A percentile compares a stretch with the other conserved stretches of the same genome.
Evolutionary conservation across 768 basidiomycete species (phyloP).

Genomic region (Melanogaster broomeanus): DNA sequence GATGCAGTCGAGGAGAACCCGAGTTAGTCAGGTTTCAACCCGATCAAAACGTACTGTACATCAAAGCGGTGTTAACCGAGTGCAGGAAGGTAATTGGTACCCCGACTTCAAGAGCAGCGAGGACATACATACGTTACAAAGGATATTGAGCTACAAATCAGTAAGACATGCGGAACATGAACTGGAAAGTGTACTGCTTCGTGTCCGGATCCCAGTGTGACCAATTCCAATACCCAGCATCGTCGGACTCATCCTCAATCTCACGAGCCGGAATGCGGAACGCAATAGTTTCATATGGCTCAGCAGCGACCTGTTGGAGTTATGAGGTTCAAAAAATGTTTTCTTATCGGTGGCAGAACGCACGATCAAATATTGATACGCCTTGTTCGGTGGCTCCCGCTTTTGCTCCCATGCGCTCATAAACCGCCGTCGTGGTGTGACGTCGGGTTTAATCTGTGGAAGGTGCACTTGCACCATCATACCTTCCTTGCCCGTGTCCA

Average conservation of each 20-base stretch:
- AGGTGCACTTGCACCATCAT: slow-evolving; percentile 97
- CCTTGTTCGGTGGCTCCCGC: slow-evolving; percentile 91
- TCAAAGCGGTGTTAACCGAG: neutral
- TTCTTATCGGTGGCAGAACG: slow-evolving; percentile 34
- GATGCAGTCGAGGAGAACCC: too few relatives aligned
- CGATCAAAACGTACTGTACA: too few relatives aligned
- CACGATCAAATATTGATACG: slow-evolving; percentile 97
- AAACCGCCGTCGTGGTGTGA: slow-evolving; percentile 84
- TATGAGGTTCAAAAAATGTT: slow-evolving; percentile 36
- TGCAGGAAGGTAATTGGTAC: neutral
- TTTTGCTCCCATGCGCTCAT: slow-evolving; percentile 99
- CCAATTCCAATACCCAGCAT: slow-evolving; percentile 94
- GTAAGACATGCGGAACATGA: slow-evolving; percentile 77
- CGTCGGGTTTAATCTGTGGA: slow-evolving; percentile 88
- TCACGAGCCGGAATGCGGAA: slow-evolving; percentile 97
- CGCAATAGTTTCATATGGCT: slow-evolving; percentile 99
- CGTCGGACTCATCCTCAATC: slow-evolving; percentile 93
- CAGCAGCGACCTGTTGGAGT: slow-evolving; percentile 84
- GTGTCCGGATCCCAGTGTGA: slow-evolving; percentile 99
- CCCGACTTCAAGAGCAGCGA: neutral
- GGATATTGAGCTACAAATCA: slow-evolving; percentile 21
- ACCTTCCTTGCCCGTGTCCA: slow-evolving; percentile 88
- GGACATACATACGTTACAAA: slow-evolving; percentile 3
- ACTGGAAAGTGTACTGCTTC: slow-evolving; percentile 97
- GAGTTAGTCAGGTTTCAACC: too few relatives aligned